Evolutionary conservation across 2,329 filamentous ascomycete genomes (phyloP).

Genomic region (Aureobasidium zeae): DNA sequence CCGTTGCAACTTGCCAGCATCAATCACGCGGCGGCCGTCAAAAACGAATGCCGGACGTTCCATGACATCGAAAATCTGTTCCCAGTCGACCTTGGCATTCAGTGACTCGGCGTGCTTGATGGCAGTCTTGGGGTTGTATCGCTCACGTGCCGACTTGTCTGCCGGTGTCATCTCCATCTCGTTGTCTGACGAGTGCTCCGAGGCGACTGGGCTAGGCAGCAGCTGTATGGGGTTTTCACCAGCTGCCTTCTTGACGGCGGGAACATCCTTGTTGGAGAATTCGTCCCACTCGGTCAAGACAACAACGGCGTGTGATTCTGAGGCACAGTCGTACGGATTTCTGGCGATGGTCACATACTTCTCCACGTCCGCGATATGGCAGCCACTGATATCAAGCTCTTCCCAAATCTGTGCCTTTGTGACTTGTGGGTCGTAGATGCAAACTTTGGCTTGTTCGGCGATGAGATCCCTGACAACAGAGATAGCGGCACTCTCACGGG

Average conservation of each 20-base stretch:
- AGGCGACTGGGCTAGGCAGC: slow-evolving; percentile 11
- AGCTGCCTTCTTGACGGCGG: slow-evolving; percentile 3
- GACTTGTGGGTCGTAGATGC: slow-evolving; percentile 55
- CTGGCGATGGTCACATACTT: slow-evolving; percentile 24
- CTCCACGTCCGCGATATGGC: slow-evolving; percentile 21
- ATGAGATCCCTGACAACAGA: slow-evolving; percentile 58
- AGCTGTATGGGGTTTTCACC: slow-evolving; percentile 3
- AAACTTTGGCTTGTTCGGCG: slow-evolving; percentile 54
- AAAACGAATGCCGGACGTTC: slow-evolving; percentile 29
- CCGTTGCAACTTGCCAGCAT: slow-evolving; percentile 24
- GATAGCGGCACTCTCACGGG: slow-evolving; percentile 60
- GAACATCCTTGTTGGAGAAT: slow-evolving; percentile 26
- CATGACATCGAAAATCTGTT: slow-evolving; percentile 26
- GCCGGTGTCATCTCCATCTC: slow-evolving; percentile 13
- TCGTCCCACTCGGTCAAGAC: slow-evolving; percentile 30
- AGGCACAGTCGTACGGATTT: slow-evolving; percentile 28
- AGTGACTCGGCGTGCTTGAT: slow-evolving; percentile 13
- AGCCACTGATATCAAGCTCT: slow-evolving; percentile 23
- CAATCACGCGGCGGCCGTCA: slow-evolving; percentile 31
- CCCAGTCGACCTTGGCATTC: slow-evolving; percentile 26
- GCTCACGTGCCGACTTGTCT: slow-evolving; percentile 9
- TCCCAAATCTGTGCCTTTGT: slow-evolving; percentile 27
- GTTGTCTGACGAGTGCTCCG: slow-evolving; percentile 6
- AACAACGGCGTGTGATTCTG: slow-evolving; percentile 27
- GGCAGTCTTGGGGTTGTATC: slow-evolving; percentile 9